These are phyloP conservation scores for Pyrenopolyporus hunteri DNA, from an alignment of 495 filamentous ascomycete genomes.

Conservation along the genomic window DNA sequence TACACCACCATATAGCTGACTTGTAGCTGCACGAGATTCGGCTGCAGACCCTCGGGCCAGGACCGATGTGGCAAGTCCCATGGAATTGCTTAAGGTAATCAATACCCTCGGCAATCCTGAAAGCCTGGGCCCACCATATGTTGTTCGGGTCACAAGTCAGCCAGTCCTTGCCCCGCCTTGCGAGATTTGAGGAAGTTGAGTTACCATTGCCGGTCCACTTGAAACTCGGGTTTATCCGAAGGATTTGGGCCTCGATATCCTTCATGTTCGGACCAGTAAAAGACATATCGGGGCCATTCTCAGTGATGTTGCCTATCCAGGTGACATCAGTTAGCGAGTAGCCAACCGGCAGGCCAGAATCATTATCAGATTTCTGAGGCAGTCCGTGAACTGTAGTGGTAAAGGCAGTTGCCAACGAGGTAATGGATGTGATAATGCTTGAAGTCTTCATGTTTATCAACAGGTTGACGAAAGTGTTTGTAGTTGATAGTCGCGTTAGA, in stretches of 20 bases:
- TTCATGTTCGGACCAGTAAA: slow-evolving; percentile 13
- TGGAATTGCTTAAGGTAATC: slow-evolving; percentile 23
- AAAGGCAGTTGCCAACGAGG: neutral
- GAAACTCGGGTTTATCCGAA: slow-evolving; percentile 9
- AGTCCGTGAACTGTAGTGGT: neutral
- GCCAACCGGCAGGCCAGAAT: neutral
- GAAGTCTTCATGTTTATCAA: slow-evolving; percentile 3
- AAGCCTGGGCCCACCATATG: slow-evolving; percentile 25
- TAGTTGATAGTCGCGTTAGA: no score
- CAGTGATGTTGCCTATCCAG: slow-evolving; percentile 18
- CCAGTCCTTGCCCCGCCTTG: neutral
- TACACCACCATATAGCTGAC: slow-evolving; percentile 42
- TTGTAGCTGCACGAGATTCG: slow-evolving; percentile 38
- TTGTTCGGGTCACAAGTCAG: slow-evolving; percentile 13
- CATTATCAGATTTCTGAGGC: neutral
- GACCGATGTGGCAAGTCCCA: slow-evolving; percentile 16
- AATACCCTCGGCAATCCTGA: slow-evolving; percentile 33
- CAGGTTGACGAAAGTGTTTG: neutral
- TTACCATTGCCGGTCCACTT: slow-evolving; percentile 1
- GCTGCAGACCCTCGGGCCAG: slow-evolving; percentile 36
- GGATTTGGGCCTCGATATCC: slow-evolving; percentile 30
- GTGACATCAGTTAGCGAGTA: slow-evolving; percentile 13
- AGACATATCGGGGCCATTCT: slow-evolving; percentile 4
- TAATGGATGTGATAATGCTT: neutral
- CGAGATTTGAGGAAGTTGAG: neutral